These are phyloP conservation scores for Eimeria zaria DNA, from an alignment of 169 alveolate species.

Conservation along the genomic window DNA sequence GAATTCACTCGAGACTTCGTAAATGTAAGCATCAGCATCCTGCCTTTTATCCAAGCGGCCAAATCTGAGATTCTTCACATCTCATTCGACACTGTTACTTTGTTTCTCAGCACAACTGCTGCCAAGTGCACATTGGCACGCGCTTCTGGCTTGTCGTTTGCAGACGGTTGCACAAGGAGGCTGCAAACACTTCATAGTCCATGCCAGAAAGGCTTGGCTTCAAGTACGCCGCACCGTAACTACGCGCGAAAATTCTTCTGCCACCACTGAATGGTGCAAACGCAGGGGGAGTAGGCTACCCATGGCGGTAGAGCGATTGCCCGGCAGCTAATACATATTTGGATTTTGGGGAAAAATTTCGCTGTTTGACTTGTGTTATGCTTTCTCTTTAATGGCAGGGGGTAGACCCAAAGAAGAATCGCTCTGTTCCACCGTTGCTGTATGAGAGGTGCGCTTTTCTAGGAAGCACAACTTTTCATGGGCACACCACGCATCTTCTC, in stretches of 20 bases:
- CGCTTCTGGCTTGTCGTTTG: slow-evolving; percentile 1
- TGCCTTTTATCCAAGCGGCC: not conserved
- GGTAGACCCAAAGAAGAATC: slow-evolving; percentile 96
- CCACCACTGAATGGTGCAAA: too few species aligned
- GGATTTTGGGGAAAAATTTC: not conserved
- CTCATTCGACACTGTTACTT: not conserved
- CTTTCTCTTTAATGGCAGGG: slow-evolving; percentile 89
- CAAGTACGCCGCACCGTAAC: slow-evolving; percentile 45
- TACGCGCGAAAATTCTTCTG: not conserved
- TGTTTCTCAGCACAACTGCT: not conserved
- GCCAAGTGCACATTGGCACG: not conserved
- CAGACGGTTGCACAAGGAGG: slow-evolving; percentile 90
- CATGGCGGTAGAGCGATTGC: not conserved
- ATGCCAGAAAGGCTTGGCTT: slow-evolving; percentile 97
- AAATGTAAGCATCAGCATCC: slow-evolving; percentile 36
- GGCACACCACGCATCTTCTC: not conserved
- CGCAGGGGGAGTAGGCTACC: too few species aligned
- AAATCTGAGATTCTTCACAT: not conserved
- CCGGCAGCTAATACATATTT: not conserved
- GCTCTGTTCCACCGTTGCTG: slow-evolving; percentile 96
- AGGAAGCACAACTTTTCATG: not conserved
- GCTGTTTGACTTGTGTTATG: not conserved
- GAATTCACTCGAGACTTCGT: slow-evolving; percentile 82
- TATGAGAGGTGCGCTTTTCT: slow-evolving; percentile 87
- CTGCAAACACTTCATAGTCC: slow-evolving; percentile 96